A percentile compares a stretch with the other conserved stretches of the same genome.
Evolutionary conservation across 805 yeast species (phyloP).

Genomic region (Blastobotrys chiropterorum): DNA sequence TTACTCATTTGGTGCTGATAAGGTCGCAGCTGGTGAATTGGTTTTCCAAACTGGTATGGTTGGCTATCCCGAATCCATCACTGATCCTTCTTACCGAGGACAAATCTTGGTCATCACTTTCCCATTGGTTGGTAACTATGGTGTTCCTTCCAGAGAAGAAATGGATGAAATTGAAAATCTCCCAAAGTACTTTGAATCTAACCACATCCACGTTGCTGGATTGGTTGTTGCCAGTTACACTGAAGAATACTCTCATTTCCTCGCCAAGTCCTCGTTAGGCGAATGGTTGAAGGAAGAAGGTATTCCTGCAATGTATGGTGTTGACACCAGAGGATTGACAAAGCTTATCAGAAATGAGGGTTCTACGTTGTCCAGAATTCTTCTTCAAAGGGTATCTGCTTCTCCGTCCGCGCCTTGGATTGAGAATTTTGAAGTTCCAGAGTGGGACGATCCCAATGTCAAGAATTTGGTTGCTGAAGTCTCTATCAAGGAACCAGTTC

Average conservation of each 20-base stretch:
- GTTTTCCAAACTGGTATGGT: constrained; percentile 99
- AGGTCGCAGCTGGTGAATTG: constrained; percentile 88
- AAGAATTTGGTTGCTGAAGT: constrained; percentile 90
- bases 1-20: constrained; percentile 93
- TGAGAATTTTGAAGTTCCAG: constrained; percentile 62
- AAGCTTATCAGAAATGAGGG: constrained; percentile 90
- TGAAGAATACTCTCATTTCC: constrained; percentile 88
- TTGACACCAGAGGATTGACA: constrained; percentile 93
- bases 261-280: constrained; percentile 89
- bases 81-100: constrained; percentile 98
- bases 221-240: constrained; percentile 95
- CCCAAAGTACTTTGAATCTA: constrained; percentile 92
- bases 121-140: constrained; percentile 97
- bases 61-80: constrained; percentile 95
- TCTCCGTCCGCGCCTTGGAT: constrained; percentile 49
- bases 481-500: constrained; percentile 66
- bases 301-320: constrained; percentile 95
- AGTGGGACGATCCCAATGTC: constrained; percentile 89
- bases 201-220: constrained; percentile 91
- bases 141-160: constrained; percentile 87
- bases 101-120: constrained; percentile 94
- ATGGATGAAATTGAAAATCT: constrained; percentile 68
- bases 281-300: constrained; percentile 88
- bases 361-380: constrained; percentile 85
- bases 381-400: constrained; percentile 35